phyloP scores from a whole-genome alignment of 441 rosid species.

The Melastoma candidum region DNA sequence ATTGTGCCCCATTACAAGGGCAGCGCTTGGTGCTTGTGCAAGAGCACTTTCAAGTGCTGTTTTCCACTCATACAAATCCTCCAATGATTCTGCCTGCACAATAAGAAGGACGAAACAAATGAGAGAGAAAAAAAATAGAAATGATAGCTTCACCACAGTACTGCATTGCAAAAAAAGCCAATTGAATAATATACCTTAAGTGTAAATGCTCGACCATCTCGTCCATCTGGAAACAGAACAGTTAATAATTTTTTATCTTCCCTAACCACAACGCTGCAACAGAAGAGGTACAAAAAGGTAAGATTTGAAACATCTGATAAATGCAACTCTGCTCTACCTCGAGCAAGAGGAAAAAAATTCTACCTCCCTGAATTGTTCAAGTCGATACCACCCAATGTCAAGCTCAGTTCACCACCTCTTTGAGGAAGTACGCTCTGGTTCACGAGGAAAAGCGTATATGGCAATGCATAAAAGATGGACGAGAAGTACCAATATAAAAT shows the following conservation, averaged over 20 bases:
- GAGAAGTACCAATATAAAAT: too few relatives aligned
- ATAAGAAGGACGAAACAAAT: conserved; percentile 8
- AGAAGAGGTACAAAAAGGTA: conserved; percentile 7
- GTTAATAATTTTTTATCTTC: conserved; percentile 92
- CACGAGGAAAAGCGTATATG: conserved; percentile 9
- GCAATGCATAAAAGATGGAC: background rate
- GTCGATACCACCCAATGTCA: conserved; percentile 96
- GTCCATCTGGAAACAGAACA: conserved; percentile 97
- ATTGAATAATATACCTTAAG: conserved; percentile 61
- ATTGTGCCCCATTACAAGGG: conserved; percentile 89
- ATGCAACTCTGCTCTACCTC: background rate
- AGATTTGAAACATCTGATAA: conserved; percentile 18
- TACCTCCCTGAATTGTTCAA: conserved; percentile 98
- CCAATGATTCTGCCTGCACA: conserved; percentile 85
- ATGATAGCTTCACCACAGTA: too few relatives aligned
- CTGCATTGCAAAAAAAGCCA: background rate
- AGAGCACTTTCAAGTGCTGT: conserved; percentile 90
- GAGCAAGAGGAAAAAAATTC: conserved; percentile 12
- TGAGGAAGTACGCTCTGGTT: conserved; percentile 83
- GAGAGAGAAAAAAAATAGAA: background rate
- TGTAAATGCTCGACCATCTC: conserved; percentile 98
- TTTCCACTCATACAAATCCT: conserved; percentile 96
- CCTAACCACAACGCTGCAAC: conserved; percentile 89
- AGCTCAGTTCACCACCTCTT: conserved; percentile 87
- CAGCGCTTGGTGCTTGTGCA: conserved; percentile 95